Evolutionary conservation across 1,284 basidiomycete genomes (phyloP).

Genomic region (Apiotrichum brassicae): DNA sequence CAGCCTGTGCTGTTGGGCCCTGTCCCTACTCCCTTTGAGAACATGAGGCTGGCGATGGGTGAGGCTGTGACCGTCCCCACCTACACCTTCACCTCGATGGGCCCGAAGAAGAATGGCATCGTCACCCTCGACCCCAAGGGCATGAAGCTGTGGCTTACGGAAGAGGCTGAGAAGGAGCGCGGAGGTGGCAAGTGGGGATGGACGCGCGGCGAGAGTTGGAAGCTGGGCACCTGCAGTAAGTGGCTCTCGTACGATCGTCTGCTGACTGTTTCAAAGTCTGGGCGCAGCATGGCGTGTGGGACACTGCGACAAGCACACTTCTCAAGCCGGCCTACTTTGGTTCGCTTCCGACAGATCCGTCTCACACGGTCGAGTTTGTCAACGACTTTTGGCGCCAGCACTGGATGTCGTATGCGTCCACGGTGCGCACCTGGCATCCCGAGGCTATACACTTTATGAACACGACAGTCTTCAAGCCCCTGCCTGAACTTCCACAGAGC

Average conservation of each 20-base stretch:
- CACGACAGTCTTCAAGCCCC: conserved; percentile 82
- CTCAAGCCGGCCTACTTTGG: conserved; percentile 75
- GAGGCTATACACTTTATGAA: conserved; percentile 87
- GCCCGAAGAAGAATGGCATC: conserved; percentile 65
- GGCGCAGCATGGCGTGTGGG: conserved; percentile 93
- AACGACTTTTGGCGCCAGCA: conserved; percentile 78
- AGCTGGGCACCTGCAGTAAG: conserved; percentile 65
- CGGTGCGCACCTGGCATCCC: conserved; percentile 67
- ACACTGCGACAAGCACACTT: conserved; percentile 59
- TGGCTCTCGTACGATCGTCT: conserved; percentile 1
- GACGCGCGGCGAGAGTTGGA: conserved; percentile 69
- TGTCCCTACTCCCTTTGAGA: conserved; percentile 76
- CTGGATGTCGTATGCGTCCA: conserved; percentile 58
- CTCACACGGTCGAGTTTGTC: conserved; percentile 54
- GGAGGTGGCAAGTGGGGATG: conserved; percentile 64
- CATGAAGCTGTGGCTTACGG: conserved; percentile 63
- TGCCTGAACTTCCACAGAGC: conserved; percentile 56
- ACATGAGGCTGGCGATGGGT: conserved; percentile 81
- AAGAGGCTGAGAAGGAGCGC: conserved; percentile 46
- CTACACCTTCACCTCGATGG: conserved; percentile 73
- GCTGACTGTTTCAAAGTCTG: conserved; percentile 53
- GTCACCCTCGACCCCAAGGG: conserved; percentile 81
- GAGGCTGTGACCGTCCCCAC: conserved; percentile 74
- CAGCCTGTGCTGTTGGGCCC: conserved; percentile 80
- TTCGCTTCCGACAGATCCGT: conserved; percentile 45